These are phyloP conservation scores for Kurtzmaniella quercitrusa DNA, from an alignment of 1,139 yeast species.

Conservation along the genomic window DNA sequence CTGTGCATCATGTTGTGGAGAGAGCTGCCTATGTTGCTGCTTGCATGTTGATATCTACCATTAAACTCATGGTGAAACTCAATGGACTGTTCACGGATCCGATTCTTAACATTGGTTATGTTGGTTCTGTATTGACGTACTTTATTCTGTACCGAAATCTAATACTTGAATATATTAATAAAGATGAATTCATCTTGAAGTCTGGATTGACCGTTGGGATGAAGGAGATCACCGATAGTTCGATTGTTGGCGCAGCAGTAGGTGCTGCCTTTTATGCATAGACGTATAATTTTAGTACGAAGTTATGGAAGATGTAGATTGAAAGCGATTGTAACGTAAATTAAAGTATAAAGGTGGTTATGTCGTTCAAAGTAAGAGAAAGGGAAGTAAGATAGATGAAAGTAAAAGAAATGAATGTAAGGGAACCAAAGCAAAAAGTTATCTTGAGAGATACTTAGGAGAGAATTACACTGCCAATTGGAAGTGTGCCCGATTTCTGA, in stretches of 20 bases:
- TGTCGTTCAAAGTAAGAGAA: too few relatives aligned
- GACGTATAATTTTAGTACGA: not conserved
- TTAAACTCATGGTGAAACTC: constrained; percentile 31
- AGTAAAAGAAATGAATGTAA: too few relatives aligned
- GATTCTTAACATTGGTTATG: constrained; percentile 31
- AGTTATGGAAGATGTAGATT: not conserved
- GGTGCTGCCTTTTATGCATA: constrained; percentile 38
- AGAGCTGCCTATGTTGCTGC: constrained; percentile 43
- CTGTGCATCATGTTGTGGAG: constrained; percentile 27
- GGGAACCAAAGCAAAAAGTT: too few relatives aligned
- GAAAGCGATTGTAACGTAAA: too few relatives aligned
- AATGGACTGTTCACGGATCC: constrained; percentile 16
- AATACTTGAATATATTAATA: constrained; percentile 28
- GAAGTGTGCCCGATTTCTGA: too few relatives aligned
- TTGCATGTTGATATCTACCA: constrained; percentile 29
- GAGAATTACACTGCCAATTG: too few relatives aligned
- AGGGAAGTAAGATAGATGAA: too few relatives aligned
- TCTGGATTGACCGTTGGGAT: constrained; percentile 32
- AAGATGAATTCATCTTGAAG: constrained; percentile 21
- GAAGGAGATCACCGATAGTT: constrained; percentile 37
- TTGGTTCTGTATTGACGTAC: constrained; percentile 39
- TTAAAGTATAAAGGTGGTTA: too few relatives aligned
- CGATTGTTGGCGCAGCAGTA: constrained; percentile 46
- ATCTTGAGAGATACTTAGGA: too few relatives aligned
- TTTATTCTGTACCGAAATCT: constrained; percentile 31